Evolutionary conservation across 176 grass and related monocot species (phyloP).

Genomic region (Phoenix dactylifera): DNA sequence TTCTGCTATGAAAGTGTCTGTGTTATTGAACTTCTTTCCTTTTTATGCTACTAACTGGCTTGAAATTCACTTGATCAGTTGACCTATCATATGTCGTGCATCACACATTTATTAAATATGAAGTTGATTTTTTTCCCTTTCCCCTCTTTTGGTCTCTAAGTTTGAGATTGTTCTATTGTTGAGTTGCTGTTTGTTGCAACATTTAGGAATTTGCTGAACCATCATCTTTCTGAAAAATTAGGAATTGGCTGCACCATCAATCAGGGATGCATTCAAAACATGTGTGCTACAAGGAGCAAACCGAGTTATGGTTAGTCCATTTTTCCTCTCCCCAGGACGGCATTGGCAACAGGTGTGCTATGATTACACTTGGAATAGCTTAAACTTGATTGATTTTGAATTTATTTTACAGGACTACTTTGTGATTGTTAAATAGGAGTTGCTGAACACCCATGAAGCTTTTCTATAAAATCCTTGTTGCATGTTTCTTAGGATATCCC

Average conservation of each 20-base stretch:
- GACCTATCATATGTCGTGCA: not conserved
- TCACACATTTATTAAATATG: no score
- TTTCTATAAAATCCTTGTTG: not conserved
- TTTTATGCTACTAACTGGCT: no score
- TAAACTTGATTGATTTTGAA: no score
- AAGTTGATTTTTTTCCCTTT: no score
- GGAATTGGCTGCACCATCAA: constrained; percentile 77
- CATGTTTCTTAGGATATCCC: constrained; percentile 61
- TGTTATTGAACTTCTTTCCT: no score
- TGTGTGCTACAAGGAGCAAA: constrained; percentile 74
- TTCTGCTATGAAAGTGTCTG: no score
- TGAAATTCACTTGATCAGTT: constrained; percentile 7
- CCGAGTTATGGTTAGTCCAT: constrained; percentile 63
- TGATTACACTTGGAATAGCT: not conserved
- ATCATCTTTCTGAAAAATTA: constrained; percentile 30
- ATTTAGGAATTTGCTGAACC: constrained; percentile 4
- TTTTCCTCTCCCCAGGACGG: constrained; percentile 86
- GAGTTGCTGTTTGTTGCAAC: no score
- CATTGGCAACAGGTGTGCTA: constrained; percentile 71
- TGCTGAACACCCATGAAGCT: no score
- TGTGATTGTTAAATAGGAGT: no score
- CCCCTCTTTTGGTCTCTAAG: no score
- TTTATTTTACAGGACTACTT: no score
- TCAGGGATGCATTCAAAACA: constrained; percentile 70
- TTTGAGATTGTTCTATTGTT: not conserved